These are phyloP conservation scores for Colletotrichum sp. DNA, from an alignment of 2,329 filamentous ascomycete species.

Conservation along the genomic window DNA sequence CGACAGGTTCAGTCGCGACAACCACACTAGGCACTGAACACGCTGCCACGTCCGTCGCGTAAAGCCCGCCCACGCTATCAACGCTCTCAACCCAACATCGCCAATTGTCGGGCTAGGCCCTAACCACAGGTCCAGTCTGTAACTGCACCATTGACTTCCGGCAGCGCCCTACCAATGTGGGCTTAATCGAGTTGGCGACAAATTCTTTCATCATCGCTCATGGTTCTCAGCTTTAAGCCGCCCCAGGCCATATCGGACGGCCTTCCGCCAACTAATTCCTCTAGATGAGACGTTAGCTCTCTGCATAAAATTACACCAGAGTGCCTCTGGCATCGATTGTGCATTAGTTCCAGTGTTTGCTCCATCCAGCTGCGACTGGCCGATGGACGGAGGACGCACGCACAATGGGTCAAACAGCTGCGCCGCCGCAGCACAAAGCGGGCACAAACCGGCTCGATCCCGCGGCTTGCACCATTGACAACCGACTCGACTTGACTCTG, in stretches of 20 bases:
- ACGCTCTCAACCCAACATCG: neutral
- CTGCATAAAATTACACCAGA: conserved; percentile 18
- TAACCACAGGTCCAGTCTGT: neutral
- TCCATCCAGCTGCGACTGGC: conserved; percentile 11
- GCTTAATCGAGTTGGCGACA: neutral
- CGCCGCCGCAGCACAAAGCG: conserved; percentile 19
- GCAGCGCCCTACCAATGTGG: neutral
- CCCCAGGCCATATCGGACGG: neutral
- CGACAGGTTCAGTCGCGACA: neutral
- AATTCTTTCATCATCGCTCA: neutral
- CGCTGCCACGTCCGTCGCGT: neutral
- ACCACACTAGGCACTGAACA: neutral
- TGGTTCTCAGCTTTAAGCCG: neutral
- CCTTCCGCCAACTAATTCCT: neutral
- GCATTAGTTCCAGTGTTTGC: conserved; percentile 13
- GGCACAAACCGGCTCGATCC: conserved; percentile 14
- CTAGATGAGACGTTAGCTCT: conserved; percentile 20
- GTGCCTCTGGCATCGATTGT: neutral
- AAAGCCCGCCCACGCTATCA: neutral
- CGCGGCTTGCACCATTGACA: conserved; percentile 11
- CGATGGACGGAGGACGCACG: neutral
- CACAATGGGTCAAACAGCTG: conserved; percentile 15
- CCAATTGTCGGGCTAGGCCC: neutral
- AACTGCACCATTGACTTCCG: neutral
- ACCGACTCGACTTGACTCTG: conserved; percentile 5